Evolutionary conservation across 2,329 filamentous ascomycete genomes (phyloP).

Genomic region (Cadophora sp.): DNA sequence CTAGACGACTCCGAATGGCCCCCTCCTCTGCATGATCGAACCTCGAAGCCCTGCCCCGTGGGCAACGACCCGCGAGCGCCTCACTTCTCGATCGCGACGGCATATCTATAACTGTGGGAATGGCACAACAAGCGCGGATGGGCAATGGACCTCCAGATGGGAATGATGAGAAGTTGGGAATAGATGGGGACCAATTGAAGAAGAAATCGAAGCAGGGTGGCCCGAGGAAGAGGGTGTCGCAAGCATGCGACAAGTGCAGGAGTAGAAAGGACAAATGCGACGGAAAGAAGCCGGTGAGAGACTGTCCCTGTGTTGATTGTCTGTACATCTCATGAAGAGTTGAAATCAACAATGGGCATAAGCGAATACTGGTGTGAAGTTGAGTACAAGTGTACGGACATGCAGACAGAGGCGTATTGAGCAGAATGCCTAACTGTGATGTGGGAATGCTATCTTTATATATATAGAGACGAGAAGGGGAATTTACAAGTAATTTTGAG

Average conservation of each 20-base stretch:
- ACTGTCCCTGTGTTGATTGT: not conserved
- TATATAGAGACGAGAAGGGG: not conserved
- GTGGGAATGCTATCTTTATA: not conserved
- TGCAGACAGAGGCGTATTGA: no score
- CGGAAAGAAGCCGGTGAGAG: slow-evolving; percentile 57
- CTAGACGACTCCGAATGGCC: not conserved
- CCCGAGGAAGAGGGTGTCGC: slow-evolving; percentile 51
- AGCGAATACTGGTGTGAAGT: no score
- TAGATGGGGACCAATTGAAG: slow-evolving; percentile 24
- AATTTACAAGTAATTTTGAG: not conserved
- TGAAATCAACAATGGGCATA: no score
- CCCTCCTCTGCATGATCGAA: slow-evolving; percentile 18
- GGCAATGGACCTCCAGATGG: slow-evolving; percentile 25
- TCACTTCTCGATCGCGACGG: slow-evolving; percentile 10
- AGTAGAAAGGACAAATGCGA: slow-evolving; percentile 65
- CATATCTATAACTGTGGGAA: slow-evolving; percentile 11
- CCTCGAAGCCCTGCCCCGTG: slow-evolving; percentile 22
- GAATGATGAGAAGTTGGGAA: slow-evolving; percentile 23
- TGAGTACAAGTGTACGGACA: no score
- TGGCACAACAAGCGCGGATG: slow-evolving; percentile 25
- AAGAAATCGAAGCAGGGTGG: slow-evolving; percentile 37
- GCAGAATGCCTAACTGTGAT: not conserved
- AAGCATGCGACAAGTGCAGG: slow-evolving; percentile 62
- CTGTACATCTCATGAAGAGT: not conserved
- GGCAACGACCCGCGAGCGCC: slow-evolving; percentile 16